Evolutionary conservation across 2,329 filamentous ascomycete species (phyloP).

Genomic region (Colletotrichum salicis): DNA sequence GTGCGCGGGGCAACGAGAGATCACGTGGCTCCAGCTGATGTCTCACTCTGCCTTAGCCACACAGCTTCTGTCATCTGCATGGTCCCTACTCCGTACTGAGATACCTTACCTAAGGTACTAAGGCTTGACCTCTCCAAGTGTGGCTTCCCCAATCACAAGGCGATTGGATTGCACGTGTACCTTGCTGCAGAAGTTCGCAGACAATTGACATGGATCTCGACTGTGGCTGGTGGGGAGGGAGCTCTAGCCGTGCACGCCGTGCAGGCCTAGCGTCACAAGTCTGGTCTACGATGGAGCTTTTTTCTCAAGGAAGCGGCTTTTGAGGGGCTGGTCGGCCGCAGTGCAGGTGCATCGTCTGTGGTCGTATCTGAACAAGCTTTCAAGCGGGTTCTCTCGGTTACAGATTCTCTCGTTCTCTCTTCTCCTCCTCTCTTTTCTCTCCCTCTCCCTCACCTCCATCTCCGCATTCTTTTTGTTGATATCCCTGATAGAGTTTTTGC

Average conservation of each 20-base stretch:
- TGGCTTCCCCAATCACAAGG: conserved; percentile 21
- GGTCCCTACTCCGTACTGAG: background rate
- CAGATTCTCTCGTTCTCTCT: conserved; percentile 1
- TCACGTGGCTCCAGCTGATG: conserved; percentile 11
- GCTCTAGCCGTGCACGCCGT: conserved; percentile 19
- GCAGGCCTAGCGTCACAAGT: conserved; percentile 24
- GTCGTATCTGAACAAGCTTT: conserved; percentile 32
- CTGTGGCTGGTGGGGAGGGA: conserved; percentile 29
- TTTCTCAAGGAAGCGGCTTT: background rate
- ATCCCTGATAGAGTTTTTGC: background rate
- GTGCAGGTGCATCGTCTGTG: conserved; percentile 8
- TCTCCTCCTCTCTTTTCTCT: conserved; percentile 1
- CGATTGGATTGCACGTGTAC: conserved; percentile 15
- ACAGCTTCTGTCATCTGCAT: background rate
- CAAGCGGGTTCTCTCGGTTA: conserved; percentile 29
- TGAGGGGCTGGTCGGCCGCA: conserved; percentile 16
- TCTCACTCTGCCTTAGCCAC: conserved; percentile 7
- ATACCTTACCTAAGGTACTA: background rate
- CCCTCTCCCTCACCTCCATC: background rate
- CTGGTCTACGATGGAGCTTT: conserved; percentile 21
- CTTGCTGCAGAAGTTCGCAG: background rate
- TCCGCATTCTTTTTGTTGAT: background rate
- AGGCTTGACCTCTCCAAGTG: background rate
- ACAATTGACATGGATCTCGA: background rate
- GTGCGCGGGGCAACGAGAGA: conserved; percentile 33